Base-by-base conservation (phyloP, 2,329 filamentous ascomycete genomes). In the Exserohilum turcica region DNA sequence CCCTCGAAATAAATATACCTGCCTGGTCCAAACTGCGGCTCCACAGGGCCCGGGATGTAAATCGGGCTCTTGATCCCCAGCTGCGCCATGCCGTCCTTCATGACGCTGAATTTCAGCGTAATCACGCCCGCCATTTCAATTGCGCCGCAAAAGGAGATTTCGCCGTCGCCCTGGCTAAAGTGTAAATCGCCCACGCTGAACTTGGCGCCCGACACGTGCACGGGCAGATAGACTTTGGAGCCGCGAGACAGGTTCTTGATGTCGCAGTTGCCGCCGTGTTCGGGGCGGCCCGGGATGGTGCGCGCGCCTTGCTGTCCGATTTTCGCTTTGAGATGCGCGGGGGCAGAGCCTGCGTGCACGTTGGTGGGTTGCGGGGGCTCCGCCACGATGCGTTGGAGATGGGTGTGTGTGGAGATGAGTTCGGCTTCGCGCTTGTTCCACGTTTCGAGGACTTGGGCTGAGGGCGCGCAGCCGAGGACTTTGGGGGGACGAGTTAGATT, bases 121-220 rank as follows among this genome's bases (percentile, higher is more conserved):
- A 96, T 96, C 37, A 91, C 80, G 4, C 92, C 92, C 0, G 92
- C 91, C 90, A 97, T 97, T 74, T 97, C 92, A 65, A 96, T 97
- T 5, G 92, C 92, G 16, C 74, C 74, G 43, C 79, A 81, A 66
- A 82, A 97, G 2, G 86, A 91, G 54, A 96, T 95, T 72, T 96
- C 92, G 6, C 92, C 92, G 68, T 96, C 92, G 7, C 92, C 92
- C 75, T 95, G 89, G 3, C 85, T 87, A 74, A 94, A 95, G 74
- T 95, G 91, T 31, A 96, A 76, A 70, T 96, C 92, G 10, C 92
- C 92, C 0, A 96, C 92, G 37, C 85, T 89, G 75, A 96, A 96
- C 70, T 95, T 95, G 38, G 92, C 92, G 0, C 92, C 92, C 0
- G 82, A 76, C 4, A 97, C 90, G 66, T 96, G 92, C 0, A 97